Conservation (phyloP, 2,329 filamentous ascomycete genomes). For the Trichoderma breve region DNA sequence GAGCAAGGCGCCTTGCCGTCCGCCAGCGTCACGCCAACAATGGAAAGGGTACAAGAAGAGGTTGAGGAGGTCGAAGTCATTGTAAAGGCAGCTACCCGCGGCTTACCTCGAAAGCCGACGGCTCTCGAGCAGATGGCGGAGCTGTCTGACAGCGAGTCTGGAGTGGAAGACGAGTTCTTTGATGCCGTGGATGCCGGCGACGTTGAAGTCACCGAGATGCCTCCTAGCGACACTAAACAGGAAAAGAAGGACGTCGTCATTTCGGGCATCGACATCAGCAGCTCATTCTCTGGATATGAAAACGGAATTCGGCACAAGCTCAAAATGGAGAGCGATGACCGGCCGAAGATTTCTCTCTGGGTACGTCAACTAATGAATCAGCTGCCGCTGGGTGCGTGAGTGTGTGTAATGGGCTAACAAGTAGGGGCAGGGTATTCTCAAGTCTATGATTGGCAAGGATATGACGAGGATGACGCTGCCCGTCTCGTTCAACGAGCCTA, state of each 20-base stretch:
- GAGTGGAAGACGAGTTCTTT: constrained; percentile 89
- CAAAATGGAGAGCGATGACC: constrained; percentile 86
- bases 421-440: constrained; percentile 73
- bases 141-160: constrained; percentile 77
- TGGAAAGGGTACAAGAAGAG: constrained; percentile 33
- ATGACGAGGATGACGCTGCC: constrained; percentile 99
- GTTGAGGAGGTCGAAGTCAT: constrained; percentile 30
- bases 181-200: constrained; percentile 93
- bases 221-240: constrained; percentile 45
- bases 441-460: constrained; percentile 99
- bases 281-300: constrained; percentile 87
- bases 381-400: neutral
- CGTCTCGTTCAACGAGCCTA: constrained; percentile 98
- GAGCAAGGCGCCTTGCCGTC: constrained; percentile 48
- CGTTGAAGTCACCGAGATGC: constrained; percentile 74
- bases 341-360: constrained; percentile 94
- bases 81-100: constrained; percentile 41
- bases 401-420: constrained; percentile 24
- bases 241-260: constrained; percentile 43
- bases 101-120: constrained; percentile 57
- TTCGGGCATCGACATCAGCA: constrained; percentile 62
- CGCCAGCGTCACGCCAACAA: constrained; percentile 30
- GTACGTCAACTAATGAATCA: constrained; percentile 52
- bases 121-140: constrained; percentile 69
- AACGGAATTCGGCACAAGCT: constrained; percentile 76